These are phyloP conservation scores for Pseudoturritis turrita DNA, from an alignment of 345 rosid genomes.

Conservation along the genomic window DNA sequence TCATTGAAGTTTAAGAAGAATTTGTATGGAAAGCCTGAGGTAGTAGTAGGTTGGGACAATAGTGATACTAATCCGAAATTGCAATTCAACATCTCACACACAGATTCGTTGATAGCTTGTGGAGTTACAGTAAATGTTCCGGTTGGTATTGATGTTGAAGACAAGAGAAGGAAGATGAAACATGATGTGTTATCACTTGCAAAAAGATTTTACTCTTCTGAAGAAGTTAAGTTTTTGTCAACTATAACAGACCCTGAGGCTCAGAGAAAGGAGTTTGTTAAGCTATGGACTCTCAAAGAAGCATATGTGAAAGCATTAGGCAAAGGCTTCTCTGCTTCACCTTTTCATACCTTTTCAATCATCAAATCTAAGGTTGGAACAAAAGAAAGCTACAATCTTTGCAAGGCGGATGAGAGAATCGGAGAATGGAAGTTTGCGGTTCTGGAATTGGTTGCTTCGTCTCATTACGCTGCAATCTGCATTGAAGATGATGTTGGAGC, in stretches of 20 bases:
- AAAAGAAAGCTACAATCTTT: conserved; percentile 11
- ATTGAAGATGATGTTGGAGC: neutral
- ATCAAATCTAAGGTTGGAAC: conserved; percentile 18
- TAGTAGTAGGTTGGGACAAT: conserved; percentile 47
- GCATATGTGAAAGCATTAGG: conserved; percentile 78
- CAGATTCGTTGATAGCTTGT: conserved; percentile 67
- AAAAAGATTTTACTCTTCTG: conserved; percentile 46
- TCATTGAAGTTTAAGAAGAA: conserved; percentile 62
- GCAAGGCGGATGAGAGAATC: conserved; percentile 18
- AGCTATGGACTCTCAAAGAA: conserved; percentile 80
- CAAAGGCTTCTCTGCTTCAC: conserved; percentile 64
- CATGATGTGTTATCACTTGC: conserved; percentile 45
- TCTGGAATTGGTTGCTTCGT: neutral
- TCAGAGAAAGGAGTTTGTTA: conserved; percentile 57
- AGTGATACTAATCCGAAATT: conserved; percentile 25
- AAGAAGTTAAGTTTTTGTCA: conserved; percentile 49
- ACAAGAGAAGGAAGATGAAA: conserved; percentile 47
- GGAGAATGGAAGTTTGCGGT: conserved; percentile 11
- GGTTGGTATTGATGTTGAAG: conserved; percentile 73
- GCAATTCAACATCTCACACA: conserved; percentile 73
- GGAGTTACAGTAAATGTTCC: conserved; percentile 53
- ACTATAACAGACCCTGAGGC: conserved; percentile 49
- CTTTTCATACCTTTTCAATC: conserved; percentile 64
- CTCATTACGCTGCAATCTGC: conserved; percentile 4
- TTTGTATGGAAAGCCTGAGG: conserved; percentile 72